Evolutionary conservation across 805 yeast species (phyloP), one percentile per base, ranked within the genome.

Genomic region (Cyberlindnera sargentensis): DNA sequence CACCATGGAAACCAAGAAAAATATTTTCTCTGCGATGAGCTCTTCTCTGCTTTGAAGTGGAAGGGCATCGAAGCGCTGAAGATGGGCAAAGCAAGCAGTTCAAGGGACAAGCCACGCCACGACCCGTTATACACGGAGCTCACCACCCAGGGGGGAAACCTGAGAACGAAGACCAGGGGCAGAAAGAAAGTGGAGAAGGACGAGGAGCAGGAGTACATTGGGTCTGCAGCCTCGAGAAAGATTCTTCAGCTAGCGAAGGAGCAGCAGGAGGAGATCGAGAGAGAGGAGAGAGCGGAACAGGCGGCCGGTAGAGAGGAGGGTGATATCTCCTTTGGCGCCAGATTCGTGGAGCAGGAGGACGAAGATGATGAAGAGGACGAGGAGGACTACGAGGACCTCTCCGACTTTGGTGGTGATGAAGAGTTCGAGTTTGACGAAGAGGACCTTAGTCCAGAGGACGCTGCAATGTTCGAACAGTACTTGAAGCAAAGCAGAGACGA

Each of bases 201-300:
- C 9, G 74, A 71, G 46, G 67, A 69, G 25, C 89, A 81, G 38
- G 80, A 73, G 36, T 82, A 67, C 53, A 72, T 93, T 34, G 96
- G 91, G 67, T 84, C 97, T 20, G 71, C 78, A 20, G 68, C 87
- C 29, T 86, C 97, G 1, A 73, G 95, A 63, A 87, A 79, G 65
- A 90, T 93, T 63, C 70, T 93, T 52, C 86, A 84, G 61, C 71
- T 93, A 48, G 99, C 99, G 20, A 81, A 76, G 54, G 91, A 84
- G 56, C 99, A 93, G 67, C 96, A 89, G 64, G 89, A 85, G 37
- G 99, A 93, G 60, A 62, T 90, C 23, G 90, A 79, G 42, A 80
- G 71, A 39, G 95, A 86, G 57, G 84, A 79, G 56, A 95, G 85
- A 57, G 20, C 20, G 20, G 84, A 79, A 56, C 47, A 53, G 48